phyloP scores from a whole-genome alignment of 2,329 filamentous ascomycete species.

The Chrysosporium keratinophilum region DNA sequence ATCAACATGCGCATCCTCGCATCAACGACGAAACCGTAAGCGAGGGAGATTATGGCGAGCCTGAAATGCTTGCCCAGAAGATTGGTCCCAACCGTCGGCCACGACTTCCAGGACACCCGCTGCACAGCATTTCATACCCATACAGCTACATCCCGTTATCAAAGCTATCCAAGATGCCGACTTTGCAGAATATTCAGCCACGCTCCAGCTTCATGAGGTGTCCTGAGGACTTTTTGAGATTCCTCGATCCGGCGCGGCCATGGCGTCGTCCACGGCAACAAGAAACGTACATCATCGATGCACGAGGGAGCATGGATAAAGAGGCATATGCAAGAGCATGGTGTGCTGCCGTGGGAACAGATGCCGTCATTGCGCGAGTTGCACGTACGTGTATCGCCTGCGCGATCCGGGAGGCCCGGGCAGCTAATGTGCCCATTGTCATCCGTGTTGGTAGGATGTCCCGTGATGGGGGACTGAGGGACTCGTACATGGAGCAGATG shows the following conservation, averaged over 20 bases:
- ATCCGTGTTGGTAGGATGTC: constrained; percentile 27
- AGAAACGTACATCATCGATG: constrained; percentile 27
- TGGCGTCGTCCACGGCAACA: neutral
- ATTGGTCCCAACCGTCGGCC: constrained; percentile 2
- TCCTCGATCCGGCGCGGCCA: neutral
- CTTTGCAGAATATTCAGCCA: constrained; percentile 9
- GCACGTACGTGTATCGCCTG: constrained; percentile 34
- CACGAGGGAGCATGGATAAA: constrained; percentile 26
- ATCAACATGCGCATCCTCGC: constrained; percentile 9
- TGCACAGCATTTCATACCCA: constrained; percentile 27
- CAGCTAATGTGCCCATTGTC: constrained; percentile 30
- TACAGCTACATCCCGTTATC: constrained; percentile 27
- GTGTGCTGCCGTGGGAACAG: constrained; percentile 35
- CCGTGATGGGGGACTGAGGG: neutral
- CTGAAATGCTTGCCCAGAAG: constrained; percentile 10
- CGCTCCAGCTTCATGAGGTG: constrained; percentile 5
- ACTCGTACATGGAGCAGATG: neutral
- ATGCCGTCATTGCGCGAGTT: constrained; percentile 34
- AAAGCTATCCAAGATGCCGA: constrained; percentile 18
- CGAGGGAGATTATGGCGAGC: constrained; percentile 6
- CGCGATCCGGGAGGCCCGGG: constrained; percentile 36
- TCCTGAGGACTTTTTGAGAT: constrained; percentile 5
- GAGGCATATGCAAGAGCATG: constrained; percentile 37
- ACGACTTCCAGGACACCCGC: constrained; percentile 31
- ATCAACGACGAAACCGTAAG: neutral